A percentile compares a stretch with the other conserved stretches of the same genome.
phyloP scores from a whole-genome alignment of 192 early-diverging fungal genomes.

The Entophlyctis luteolus region DNA sequence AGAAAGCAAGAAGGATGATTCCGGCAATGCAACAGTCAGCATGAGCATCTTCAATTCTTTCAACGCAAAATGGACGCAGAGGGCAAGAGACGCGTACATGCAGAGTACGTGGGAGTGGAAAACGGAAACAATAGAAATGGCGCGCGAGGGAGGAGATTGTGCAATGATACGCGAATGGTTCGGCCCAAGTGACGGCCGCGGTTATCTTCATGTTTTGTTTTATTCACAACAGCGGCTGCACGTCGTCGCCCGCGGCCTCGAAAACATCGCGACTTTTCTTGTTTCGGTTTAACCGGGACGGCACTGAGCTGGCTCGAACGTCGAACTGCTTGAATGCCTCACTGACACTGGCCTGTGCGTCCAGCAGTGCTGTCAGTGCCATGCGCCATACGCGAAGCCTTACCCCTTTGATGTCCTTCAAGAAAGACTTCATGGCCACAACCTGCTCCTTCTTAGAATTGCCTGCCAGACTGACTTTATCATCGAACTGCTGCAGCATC shows the following conservation, averaged over 20 bases:
- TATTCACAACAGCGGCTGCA: slow-evolving; percentile 1
- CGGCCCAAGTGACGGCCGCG: too few species aligned
- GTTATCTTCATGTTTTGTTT: neutral
- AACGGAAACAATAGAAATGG: neutral
- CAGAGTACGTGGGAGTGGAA: neutral
- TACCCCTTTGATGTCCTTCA: slow-evolving; percentile 29
- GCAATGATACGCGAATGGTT: neutral
- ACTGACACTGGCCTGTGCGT: slow-evolving; percentile 9
- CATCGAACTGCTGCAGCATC: slow-evolving; percentile 31
- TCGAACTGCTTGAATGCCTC: slow-evolving; percentile 17
- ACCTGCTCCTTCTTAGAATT: slow-evolving; percentile 12
- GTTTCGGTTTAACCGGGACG: neutral
- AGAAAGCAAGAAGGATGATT: too few species aligned
- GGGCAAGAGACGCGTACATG: neutral
- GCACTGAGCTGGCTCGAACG: neutral
- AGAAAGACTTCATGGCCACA: slow-evolving; percentile 19
- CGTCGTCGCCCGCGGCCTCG: neutral
- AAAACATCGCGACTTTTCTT: slow-evolving; percentile 1
- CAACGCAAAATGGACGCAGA: neutral
- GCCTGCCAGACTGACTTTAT: neutral
- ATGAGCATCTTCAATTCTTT: too few species aligned
- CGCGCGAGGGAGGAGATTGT: neutral
- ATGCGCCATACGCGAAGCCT: too few species aligned
- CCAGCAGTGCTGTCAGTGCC: too few species aligned
- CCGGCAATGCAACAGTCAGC: too few species aligned